Conservation (phyloP, 2,329 filamentous ascomycete genomes). For the Penicillium sp. region DNA sequence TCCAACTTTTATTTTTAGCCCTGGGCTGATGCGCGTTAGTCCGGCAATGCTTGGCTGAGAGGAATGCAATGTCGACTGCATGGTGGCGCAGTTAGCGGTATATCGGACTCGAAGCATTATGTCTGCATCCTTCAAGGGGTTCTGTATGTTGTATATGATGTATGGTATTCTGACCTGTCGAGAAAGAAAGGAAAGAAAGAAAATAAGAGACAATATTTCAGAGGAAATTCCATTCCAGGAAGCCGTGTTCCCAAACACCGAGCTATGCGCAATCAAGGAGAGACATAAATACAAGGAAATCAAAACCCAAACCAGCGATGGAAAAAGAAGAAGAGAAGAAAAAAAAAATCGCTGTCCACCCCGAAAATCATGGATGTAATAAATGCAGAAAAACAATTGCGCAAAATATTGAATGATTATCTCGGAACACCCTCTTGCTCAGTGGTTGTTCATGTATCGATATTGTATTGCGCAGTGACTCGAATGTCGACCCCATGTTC, state of each 20-base stretch:
- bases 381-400: not conserved
- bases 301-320: not conserved
- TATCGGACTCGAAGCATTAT: not conserved
- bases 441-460: not conserved
- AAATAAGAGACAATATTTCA: not conserved
- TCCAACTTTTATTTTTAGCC: conserved; percentile 5
- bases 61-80: conserved; percentile 3
- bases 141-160: conserved; percentile 1
- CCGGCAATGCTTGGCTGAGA: conserved; percentile 9
- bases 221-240: not conserved
- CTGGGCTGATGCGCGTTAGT: conserved; percentile 8
- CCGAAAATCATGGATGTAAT: not conserved
- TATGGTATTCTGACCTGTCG: conserved; percentile 7
- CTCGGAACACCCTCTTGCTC: not conserved
- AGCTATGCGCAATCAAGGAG: conserved; percentile 19
- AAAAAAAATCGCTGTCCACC: conserved; percentile 1
- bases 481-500: not conserved
- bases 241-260: conserved; percentile 16
- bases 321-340: not conserved
- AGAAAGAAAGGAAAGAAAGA: not conserved
- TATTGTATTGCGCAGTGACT: not conserved
- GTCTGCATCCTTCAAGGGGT: conserved; percentile 2
- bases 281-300: conserved; percentile 1
- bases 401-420: not conserved
- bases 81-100: conserved; percentile 10